These are phyloP conservation scores for Cymbidium sinense DNA, from an alignment of 106 monocot genomes.

Conservation along the genomic window DNA sequence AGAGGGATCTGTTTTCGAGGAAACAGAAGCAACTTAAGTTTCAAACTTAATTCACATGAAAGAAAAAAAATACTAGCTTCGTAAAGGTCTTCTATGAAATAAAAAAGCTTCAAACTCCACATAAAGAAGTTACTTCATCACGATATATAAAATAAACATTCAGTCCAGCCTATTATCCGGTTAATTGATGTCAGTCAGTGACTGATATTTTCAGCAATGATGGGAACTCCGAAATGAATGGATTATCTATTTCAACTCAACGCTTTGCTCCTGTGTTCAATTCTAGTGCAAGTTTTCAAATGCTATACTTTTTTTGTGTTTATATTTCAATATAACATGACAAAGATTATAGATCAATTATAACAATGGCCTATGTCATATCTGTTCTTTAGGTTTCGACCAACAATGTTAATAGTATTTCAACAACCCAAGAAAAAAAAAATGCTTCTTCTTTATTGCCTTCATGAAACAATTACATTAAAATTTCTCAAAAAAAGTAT, in stretches of 20 bases:
- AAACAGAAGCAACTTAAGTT: background rate
- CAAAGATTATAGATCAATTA: no score
- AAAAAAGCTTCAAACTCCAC: background rate
- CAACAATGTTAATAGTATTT: no score
- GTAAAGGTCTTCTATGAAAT: background rate
- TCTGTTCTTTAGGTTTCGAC: no score
- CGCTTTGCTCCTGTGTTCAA: background rate
- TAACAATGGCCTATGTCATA: no score
- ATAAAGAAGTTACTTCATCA: background rate
- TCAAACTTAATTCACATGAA: background rate
- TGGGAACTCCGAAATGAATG: background rate
- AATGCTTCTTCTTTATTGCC: no score
- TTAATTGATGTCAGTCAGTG: background rate
- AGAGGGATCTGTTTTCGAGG: slow-evolving; percentile 53
- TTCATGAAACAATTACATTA: no score
- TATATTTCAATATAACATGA: background rate
- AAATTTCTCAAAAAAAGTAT: no score
- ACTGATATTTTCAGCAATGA: background rate
- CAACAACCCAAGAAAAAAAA: no score
- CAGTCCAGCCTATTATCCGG: background rate
- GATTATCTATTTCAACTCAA: background rate
- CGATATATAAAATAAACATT: background rate
- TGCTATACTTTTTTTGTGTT: background rate
- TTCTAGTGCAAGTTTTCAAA: background rate
- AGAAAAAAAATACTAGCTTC: background rate